These are phyloP conservation scores for Vanilla planifolia DNA, from an alignment of 106 monocot genomes.

Conservation along the genomic window DNA sequence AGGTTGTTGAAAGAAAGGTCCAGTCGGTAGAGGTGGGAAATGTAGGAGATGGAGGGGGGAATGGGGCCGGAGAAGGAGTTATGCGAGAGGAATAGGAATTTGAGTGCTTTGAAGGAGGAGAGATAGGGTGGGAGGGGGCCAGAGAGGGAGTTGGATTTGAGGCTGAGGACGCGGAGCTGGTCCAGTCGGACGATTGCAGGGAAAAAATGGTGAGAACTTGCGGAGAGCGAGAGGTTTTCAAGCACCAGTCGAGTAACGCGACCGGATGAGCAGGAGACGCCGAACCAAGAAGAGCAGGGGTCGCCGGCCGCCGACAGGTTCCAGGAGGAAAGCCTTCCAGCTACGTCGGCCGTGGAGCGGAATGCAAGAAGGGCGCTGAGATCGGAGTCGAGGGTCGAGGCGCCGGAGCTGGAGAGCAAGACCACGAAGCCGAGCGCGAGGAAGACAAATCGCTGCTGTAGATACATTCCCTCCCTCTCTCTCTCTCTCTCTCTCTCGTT, in stretches of 20 bases:
- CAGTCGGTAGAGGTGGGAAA: slow-evolving; percentile 53
- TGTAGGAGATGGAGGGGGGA: slow-evolving; percentile 43
- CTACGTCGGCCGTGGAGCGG: slow-evolving; percentile 17
- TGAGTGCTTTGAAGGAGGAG: slow-evolving; percentile 21
- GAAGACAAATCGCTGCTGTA: not conserved
- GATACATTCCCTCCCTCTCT: not conserved
- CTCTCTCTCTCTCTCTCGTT: not conserved
- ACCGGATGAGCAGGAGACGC: slow-evolving; percentile 47
- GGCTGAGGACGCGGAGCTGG: slow-evolving; percentile 64
- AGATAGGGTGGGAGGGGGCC: slow-evolving; percentile 38
- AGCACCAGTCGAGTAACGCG: slow-evolving; percentile 66
- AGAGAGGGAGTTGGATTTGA: slow-evolving; percentile 62
- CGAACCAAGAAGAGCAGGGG: slow-evolving; percentile 54
- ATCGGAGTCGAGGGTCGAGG: slow-evolving; percentile 15
- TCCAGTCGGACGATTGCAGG: slow-evolving; percentile 24
- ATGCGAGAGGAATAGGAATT: slow-evolving; percentile 33
- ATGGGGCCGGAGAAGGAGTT: slow-evolving; percentile 56
- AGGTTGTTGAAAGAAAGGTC: slow-evolving; percentile 73
- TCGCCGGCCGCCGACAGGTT: slow-evolving; percentile 16
- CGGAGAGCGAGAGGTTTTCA: slow-evolving; percentile 40
- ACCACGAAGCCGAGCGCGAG: not conserved
- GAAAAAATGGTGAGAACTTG: slow-evolving; percentile 18
- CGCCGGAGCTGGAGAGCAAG: not conserved
- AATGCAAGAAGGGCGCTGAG: slow-evolving; percentile 28
- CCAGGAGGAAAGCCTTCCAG: slow-evolving; percentile 36